phyloP scores from a whole-genome alignment of 73 alveolate species.

The Paramecium tetraurelia region DNA sequence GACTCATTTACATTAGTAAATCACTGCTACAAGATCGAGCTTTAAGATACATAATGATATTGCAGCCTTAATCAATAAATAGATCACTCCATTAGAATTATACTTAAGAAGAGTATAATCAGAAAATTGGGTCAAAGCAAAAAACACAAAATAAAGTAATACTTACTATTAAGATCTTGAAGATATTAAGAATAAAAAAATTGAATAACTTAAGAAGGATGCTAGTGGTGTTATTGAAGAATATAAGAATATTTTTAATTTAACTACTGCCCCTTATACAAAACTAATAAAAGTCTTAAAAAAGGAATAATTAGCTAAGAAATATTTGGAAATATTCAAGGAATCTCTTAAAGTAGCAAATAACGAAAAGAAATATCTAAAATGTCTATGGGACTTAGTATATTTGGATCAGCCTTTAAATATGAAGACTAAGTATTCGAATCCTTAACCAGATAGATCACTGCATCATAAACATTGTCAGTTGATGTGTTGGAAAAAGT shows the following conservation, averaged over 20 bases:
- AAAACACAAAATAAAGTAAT: background rate
- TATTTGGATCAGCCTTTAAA: background rate
- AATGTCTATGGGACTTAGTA: background rate
- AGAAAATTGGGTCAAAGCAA: background rate
- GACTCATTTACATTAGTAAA: background rate
- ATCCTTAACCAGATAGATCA: background rate
- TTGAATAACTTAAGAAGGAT: background rate
- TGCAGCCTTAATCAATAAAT: background rate
- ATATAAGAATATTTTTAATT: background rate
- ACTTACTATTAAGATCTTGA: background rate
- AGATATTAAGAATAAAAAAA: background rate
- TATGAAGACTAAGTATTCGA: background rate
- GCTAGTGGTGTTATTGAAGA: background rate
- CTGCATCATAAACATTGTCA: background rate
- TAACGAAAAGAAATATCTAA: background rate
- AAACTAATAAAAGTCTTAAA: background rate
- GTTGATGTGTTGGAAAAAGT: background rate
- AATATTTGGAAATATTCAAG: background rate
- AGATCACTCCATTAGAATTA: background rate
- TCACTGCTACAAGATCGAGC: background rate
- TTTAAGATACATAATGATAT: background rate
- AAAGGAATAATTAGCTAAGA: background rate
- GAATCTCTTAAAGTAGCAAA: constrained; percentile 21
- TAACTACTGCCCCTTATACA: background rate
- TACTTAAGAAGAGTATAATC: background rate